Conservation (phyloP, 2,329 filamentous ascomycete genomes). For the Grosmannia huntii region DNA sequence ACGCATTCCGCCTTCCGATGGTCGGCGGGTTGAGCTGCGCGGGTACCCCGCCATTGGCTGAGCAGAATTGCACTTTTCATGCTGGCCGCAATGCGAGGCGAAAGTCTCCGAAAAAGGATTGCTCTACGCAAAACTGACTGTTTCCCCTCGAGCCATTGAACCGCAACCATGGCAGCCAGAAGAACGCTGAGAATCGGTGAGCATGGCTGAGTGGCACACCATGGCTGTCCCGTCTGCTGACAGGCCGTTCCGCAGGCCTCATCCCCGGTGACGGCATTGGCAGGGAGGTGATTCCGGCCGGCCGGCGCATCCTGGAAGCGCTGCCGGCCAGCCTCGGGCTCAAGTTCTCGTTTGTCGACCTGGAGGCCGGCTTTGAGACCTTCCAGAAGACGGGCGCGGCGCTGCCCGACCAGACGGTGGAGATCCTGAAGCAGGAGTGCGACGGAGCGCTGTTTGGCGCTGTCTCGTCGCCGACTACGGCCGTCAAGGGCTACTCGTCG, state of each 20-base stretch:
- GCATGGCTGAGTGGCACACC: slow-evolving; percentile 7
- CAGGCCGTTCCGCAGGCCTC: slow-evolving; percentile 46
- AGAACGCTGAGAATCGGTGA: slow-evolving; percentile 54
- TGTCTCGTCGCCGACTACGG: slow-evolving; percentile 79
- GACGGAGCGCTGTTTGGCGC: slow-evolving; percentile 94
- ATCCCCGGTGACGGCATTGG: slow-evolving; percentile 98
- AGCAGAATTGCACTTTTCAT: background rate
- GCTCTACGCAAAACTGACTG: background rate
- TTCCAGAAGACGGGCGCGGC: slow-evolving; percentile 85
- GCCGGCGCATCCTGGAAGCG: slow-evolving; percentile 81
- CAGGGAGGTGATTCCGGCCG: slow-evolving; percentile 93
- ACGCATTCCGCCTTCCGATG: slow-evolving; percentile 4
- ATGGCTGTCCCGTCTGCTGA: background rate
- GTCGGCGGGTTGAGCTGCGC: slow-evolving; percentile 5
- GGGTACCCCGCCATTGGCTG: slow-evolving; percentile 9
- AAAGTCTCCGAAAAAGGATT: background rate
- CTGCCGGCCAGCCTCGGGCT: slow-evolving; percentile 82
- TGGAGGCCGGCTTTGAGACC: slow-evolving; percentile 84
- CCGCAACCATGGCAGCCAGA: slow-evolving; percentile 40
- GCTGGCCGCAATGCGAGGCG: background rate
- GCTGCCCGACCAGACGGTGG: slow-evolving; percentile 81
- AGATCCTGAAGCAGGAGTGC: slow-evolving; percentile 79
- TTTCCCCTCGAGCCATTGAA: slow-evolving; percentile 16
- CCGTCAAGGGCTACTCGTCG: slow-evolving; percentile 89
- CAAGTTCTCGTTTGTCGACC: slow-evolving; percentile 87